Evolutionary conservation across 75 land plant genomes (phyloP).

Genomic region (Selaginella moellendorffii): DNA sequence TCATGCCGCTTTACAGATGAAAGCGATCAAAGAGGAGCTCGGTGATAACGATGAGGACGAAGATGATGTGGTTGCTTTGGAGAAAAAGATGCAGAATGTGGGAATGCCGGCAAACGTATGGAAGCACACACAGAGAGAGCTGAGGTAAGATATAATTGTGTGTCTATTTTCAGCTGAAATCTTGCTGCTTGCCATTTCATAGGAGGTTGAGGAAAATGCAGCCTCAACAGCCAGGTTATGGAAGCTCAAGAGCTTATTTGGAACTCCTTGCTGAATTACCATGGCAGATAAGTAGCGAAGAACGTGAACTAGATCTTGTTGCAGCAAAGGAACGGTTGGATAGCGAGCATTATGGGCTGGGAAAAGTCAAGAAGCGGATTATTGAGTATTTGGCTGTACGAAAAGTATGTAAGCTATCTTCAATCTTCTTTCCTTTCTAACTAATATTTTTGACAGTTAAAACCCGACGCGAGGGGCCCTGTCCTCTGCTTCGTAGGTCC

Average conservation of each 20-base stretch:
- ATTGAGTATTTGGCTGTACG: conserved; percentile 98
- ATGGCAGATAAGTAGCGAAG: conserved; percentile 85
- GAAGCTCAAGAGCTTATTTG: conserved; percentile 71
- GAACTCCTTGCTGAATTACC: conserved; percentile 93
- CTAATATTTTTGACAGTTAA: conserved; percentile 75
- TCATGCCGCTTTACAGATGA: no score
- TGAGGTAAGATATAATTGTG: conserved; percentile 33
- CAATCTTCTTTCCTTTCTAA: no score
- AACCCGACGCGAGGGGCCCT: conserved; percentile 97
- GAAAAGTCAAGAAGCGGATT: conserved; percentile 86
- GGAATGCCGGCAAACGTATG: conserved; percentile 91
- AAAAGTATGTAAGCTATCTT: conserved; percentile 77
- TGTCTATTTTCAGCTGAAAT: no score
- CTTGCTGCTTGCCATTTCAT: no score
- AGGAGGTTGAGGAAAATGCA: conserved; percentile 96
- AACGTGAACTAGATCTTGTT: conserved; percentile 58
- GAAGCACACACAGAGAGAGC: conserved; percentile 95
- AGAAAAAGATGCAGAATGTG: conserved; percentile 86
- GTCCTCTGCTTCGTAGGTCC: conserved; percentile 97
- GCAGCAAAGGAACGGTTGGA: conserved; percentile 94
- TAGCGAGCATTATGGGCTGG: conserved; percentile 78
- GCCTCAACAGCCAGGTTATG: conserved; percentile 98
- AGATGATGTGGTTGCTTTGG: conserved; percentile 81
- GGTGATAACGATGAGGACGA: conserved; percentile 99
- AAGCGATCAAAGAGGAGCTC: conserved; percentile 95